Conservation (phyloP, 2,329 filamentous ascomycete genomes). For the Exserohilum rostratum region DNA sequence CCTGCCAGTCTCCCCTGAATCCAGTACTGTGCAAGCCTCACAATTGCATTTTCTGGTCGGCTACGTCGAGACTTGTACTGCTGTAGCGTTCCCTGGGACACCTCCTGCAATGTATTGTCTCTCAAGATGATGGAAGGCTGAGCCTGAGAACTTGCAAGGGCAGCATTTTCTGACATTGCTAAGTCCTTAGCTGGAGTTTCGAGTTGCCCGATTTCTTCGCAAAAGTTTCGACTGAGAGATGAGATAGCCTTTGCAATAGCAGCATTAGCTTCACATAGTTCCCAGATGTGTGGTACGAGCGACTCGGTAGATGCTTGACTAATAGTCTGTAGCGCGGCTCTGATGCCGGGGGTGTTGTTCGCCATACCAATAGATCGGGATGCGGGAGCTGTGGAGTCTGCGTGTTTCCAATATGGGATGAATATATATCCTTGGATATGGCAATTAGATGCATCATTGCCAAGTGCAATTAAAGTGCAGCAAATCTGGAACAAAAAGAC, state of each 20-base stretch:
- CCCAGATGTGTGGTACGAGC: neutral
- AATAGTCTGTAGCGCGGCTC: constrained; percentile 6
- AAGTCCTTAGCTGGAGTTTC: constrained; percentile 4
- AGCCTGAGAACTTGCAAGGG: neutral
- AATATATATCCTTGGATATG: neutral
- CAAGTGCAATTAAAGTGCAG: neutral
- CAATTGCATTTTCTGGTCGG: neutral
- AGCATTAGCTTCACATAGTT: constrained; percentile 11
- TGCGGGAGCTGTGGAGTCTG: neutral
- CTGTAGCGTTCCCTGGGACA: neutral
- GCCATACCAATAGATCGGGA: neutral
- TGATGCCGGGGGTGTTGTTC: neutral
- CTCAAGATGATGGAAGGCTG: neutral
- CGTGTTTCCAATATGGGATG: neutral
- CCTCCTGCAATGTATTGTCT: neutral
- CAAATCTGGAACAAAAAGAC: neutral
- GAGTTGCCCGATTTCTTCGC: neutral
- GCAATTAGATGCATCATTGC: neutral
- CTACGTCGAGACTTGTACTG: neutral
- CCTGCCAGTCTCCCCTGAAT: constrained; percentile 1
- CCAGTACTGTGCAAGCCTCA: constrained; percentile 8
- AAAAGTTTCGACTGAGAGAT: neutral
- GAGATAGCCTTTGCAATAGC: constrained; percentile 10
- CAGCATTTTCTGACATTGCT: neutral
- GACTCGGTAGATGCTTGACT: neutral